phyloP scores from a whole-genome alignment of 495 filamentous ascomycete species.

The Aspergillus sparsus region DNA sequence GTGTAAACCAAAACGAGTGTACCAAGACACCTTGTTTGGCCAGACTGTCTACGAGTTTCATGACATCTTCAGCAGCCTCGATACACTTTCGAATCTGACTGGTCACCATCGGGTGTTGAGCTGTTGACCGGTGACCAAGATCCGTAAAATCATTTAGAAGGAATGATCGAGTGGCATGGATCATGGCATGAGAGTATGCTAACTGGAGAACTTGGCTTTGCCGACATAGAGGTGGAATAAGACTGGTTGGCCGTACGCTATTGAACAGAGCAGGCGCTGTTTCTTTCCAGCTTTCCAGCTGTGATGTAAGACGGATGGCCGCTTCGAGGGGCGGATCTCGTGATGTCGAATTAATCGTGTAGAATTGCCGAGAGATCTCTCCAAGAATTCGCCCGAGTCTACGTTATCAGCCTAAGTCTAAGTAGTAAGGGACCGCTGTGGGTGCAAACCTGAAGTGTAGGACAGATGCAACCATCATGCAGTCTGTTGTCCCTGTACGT shows the following conservation, averaged over 20 bases:
- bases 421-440: constrained; percentile 6
- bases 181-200: constrained; percentile 54
- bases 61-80: constrained; percentile 44
- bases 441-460: constrained; percentile 43
- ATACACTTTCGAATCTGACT: constrained; percentile 46
- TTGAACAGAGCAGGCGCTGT: constrained; percentile 47
- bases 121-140: constrained; percentile 36
- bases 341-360: constrained; percentile 45
- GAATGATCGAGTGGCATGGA: constrained; percentile 58
- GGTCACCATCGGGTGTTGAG: constrained; percentile 35
- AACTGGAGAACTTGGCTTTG: constrained; percentile 57
- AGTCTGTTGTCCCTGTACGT: constrained; percentile 37
- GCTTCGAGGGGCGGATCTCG: constrained; percentile 43
- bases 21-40: constrained; percentile 42
- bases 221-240: constrained; percentile 54
- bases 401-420: constrained; percentile 4
- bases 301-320: constrained; percentile 39
- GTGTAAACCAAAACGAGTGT: constrained; percentile 54
- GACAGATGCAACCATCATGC: constrained; percentile 52
- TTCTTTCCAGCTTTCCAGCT: constrained; percentile 44
- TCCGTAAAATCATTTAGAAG: constrained; percentile 55
- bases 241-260: constrained; percentile 44
- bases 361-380: constrained; percentile 51
- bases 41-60: constrained; percentile 41
- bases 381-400: constrained; percentile 49